Base-by-base conservation (phyloP, 129 eudicot genomes). In the Helichrysum umbraculigerum region DNA sequence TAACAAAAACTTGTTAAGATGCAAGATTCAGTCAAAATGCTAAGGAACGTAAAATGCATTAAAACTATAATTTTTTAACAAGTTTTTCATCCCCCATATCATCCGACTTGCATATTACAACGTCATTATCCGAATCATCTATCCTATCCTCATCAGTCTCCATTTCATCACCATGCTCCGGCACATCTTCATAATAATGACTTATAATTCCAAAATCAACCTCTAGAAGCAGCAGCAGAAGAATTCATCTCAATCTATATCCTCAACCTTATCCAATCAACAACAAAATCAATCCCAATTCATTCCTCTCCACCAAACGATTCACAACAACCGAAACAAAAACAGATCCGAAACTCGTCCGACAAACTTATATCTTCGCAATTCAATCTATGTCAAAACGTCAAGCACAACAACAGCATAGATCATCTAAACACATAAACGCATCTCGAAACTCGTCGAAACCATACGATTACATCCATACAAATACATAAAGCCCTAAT, bases 151-250 rank as follows among this genome's bases (percentile, higher is more conserved):
- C 89, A 68, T 79, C 88, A 0, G 84, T 71, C 77, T 90, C 95
- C 90, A 87, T 84, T 39, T 93, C 91, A 76, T 87, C 82, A 44
- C 72, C 91, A 72, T 87, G 77, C 22, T 86, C 73, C 66, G 15
- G 52, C 34, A 65, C 79, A 34, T 69, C 89, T 65, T 86, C 88
- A 51, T 69, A 81, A 14, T 10, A 69, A 62, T 25, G 37, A 61
- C 7, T 19, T 10, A 28, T 34, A 78, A 28, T 59, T 35, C 11
- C 22, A 25, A 39, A 74, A 74, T 80, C 79, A 80, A 74, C 42
- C 71, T 60, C 71, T 42, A 29, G 84, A 67, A 80, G 83, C 70
- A 80, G 83, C 70, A 74, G 79, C 75, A 58, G 79, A 62, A 73
- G 41, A 33, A 65, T 16, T 30, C 84, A 80, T 80, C 71, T 59